Conservation (phyloP, 176 grass and related monocot genomes). For the Rhynchospora tenuis region DNA sequence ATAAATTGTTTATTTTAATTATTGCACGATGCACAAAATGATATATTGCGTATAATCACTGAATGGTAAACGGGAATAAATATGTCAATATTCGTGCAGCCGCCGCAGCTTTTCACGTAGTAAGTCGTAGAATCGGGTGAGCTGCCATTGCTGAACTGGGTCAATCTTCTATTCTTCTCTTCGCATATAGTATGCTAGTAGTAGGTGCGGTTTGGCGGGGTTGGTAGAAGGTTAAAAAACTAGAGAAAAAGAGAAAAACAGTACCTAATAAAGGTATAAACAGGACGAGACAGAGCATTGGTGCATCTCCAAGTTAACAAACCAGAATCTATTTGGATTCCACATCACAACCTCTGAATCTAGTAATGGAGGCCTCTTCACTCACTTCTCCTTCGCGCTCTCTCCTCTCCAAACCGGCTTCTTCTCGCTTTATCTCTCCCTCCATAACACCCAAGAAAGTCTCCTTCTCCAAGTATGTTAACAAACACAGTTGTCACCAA, state of each 20-base stretch:
- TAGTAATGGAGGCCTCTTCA: not conserved
- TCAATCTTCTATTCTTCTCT: not conserved
- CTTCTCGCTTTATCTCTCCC: slow-evolving; percentile 13
- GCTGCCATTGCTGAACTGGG: not conserved
- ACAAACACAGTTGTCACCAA: not conserved
- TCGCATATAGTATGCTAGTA: not conserved
- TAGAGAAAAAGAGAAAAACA: not conserved
- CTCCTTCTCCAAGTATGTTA: slow-evolving; percentile 51
- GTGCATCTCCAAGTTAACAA: not conserved
- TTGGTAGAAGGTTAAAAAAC: not conserved
- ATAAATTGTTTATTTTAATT: too few species aligned
- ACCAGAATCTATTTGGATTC: not conserved
- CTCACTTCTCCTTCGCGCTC: not conserved
- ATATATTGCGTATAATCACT: too few species aligned
- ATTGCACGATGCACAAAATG: too few species aligned
- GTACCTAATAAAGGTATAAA: not conserved
- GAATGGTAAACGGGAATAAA: too few species aligned
- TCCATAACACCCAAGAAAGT: not conserved
- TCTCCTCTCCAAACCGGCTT: not conserved
- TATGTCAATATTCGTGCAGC: too few species aligned
- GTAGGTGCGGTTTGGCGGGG: not conserved
- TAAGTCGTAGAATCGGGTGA: not conserved
- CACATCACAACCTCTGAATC: not conserved
- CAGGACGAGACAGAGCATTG: not conserved
- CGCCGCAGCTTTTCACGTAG: not conserved